Percentiles rank a stretch among this genome's conserved stretches.
These are phyloP conservation scores for Coemansia sp. DNA, from an alignment of 192 early-diverging fungal genomes.

Conservation along the genomic window DNA sequence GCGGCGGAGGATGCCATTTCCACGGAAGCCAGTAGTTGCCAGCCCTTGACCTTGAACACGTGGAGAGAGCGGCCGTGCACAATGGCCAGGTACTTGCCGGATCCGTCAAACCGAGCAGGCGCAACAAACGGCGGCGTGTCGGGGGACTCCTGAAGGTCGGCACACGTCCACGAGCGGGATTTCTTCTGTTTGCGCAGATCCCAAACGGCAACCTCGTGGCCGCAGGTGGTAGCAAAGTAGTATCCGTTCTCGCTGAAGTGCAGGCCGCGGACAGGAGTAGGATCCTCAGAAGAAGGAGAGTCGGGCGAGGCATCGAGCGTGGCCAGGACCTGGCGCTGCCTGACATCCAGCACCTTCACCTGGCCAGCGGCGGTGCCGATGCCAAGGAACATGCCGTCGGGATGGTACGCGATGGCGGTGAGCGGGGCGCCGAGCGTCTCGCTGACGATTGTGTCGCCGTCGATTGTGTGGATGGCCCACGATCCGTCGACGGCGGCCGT, in stretches of 20 bases:
- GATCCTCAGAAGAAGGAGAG: not conserved
- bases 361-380: slow-evolving; percentile 71
- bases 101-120: slow-evolving; percentile 69
- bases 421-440: slow-evolving; percentile 30
- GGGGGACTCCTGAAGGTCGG: slow-evolving; percentile 10
- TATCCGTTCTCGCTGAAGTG: slow-evolving; percentile 96
- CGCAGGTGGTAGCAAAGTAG: slow-evolving; percentile 78
- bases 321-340: slow-evolving; percentile 58
- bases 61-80: slow-evolving; percentile 60
- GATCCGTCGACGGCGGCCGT: slow-evolving; percentile 71
- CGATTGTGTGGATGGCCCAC: slow-evolving; percentile 81
- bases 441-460: slow-evolving; percentile 24
- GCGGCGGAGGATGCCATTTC: not conserved
- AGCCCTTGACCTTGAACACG: slow-evolving; percentile 73
- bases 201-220: slow-evolving; percentile 83
- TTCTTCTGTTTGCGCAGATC: slow-evolving; percentile 87
- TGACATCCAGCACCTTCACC: slow-evolving; percentile 86
- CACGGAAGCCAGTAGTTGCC: slow-evolving; percentile 32
- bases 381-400: slow-evolving; percentile 87
- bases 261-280: slow-evolving; percentile 60
- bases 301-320: slow-evolving; percentile 29
- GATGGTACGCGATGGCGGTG: slow-evolving; percentile 71
- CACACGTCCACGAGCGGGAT: slow-evolving; percentile 26
- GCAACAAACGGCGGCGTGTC: slow-evolving; percentile 14
- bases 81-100: slow-evolving; percentile 82